Percentiles rank a stretch among this genome's conserved stretches.
phyloP scores from a whole-genome alignment of 192 early-diverging fungal species.

The Paraglomus occultum region DNA sequence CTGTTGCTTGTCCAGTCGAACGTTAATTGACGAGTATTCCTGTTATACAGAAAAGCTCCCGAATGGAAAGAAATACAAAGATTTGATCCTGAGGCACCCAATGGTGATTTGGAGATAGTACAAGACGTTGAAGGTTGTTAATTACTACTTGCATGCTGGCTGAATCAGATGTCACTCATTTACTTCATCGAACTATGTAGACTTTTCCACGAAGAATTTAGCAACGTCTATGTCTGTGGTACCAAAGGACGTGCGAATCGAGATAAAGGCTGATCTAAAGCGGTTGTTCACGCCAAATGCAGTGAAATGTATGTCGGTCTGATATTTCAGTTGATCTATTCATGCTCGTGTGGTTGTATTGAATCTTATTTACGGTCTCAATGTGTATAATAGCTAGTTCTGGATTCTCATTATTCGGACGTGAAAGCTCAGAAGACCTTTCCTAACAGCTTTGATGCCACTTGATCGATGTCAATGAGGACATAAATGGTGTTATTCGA shows the following conservation, averaged over 20 bases:
- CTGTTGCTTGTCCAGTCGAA: neutral
- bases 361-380: too few species aligned
- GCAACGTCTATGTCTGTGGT: conserved; percentile 4
- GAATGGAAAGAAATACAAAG: conserved; percentile 29
- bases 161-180: too few species aligned
- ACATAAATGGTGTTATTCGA: too few species aligned
- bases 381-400: too few species aligned
- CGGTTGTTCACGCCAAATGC: conserved; percentile 6
- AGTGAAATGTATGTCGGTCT: neutral
- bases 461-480: too few species aligned
- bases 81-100: conserved; percentile 48
- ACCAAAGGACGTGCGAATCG: conserved; percentile 7
- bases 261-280: conserved; percentile 24
- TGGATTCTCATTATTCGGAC: too few species aligned
- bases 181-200: too few species aligned
- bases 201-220: neutral
- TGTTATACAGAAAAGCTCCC: neutral
- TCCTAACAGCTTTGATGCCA: too few species aligned
- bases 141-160: neutral
- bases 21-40: neutral
- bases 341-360: too few species aligned
- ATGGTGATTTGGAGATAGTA: neutral
- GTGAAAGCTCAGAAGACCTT: too few species aligned
- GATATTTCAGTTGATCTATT: too few species aligned
- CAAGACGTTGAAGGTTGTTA: neutral